Conservation (phyloP, 1,284 basidiomycete genomes). For the Trametes versicolor region DNA sequence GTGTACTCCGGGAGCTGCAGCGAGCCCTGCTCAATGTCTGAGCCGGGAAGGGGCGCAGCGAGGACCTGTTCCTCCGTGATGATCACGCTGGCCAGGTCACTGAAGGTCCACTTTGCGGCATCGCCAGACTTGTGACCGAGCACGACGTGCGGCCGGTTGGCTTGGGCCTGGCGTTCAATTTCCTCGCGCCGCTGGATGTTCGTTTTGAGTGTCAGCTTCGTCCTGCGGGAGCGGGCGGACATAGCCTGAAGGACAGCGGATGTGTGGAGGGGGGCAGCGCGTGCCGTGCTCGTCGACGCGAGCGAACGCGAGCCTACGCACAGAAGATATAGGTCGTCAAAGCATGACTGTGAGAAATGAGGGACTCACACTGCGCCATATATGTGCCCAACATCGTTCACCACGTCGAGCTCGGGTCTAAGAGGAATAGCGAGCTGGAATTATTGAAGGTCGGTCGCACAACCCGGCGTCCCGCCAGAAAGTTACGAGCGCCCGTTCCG, state of each 20-base stretch:
- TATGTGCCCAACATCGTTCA: slow-evolving; percentile 42
- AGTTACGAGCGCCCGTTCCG: slow-evolving; percentile 14
- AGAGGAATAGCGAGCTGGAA: slow-evolving; percentile 21
- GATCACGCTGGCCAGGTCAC: slow-evolving; percentile 70
- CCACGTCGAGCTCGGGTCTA: slow-evolving; percentile 33
- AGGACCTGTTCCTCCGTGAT: slow-evolving; percentile 64
- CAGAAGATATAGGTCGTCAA: not conserved
- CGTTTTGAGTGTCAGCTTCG: slow-evolving; percentile 56
- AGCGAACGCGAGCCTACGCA: slow-evolving; percentile 52
- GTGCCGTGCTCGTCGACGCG: slow-evolving; percentile 53
- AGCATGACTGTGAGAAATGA: not conserved
- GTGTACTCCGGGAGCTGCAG: slow-evolving; percentile 58
- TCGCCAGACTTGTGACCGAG: slow-evolving; percentile 74
- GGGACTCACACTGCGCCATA: slow-evolving; percentile 43
- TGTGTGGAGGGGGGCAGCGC: slow-evolving; percentile 60
- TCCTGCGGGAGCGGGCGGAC: slow-evolving; percentile 47
- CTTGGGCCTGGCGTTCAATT: slow-evolving; percentile 51
- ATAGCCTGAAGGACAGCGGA: slow-evolving; percentile 54
- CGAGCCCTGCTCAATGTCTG: slow-evolving; percentile 23
- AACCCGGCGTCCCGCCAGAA: slow-evolving; percentile 14
- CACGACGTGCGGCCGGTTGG: slow-evolving; percentile 71
- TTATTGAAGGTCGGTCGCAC: slow-evolving; percentile 5
- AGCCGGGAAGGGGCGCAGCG: slow-evolving; percentile 36
- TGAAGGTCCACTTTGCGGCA: slow-evolving; percentile 69
- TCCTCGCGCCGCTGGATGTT: slow-evolving; percentile 62